Base-by-base conservation (phyloP, 2,329 filamentous ascomycete species). In the Furcasterigmium furcatum region DNA sequence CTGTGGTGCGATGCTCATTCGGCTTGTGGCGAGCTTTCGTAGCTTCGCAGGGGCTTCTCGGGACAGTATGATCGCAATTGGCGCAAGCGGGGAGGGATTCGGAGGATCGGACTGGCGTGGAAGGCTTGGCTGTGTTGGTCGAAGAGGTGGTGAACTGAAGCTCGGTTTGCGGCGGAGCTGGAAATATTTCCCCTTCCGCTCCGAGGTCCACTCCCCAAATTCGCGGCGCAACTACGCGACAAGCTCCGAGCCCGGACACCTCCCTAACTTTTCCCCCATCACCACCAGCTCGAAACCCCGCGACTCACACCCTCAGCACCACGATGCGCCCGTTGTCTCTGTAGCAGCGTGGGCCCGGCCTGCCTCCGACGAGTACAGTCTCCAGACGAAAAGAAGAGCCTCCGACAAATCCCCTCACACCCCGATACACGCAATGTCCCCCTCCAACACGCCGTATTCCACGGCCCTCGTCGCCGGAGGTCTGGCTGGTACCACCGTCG, bases 401-500 rank as follows among this genome's bases (percentile, higher is more conserved):
- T 16, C 5, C 30, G 30, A 34, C 30, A 34, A 8, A 14, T 34
- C 30, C 34, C 3, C 34, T 16, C 9, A 14, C 45, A 4, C 14
- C n/a, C 8, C 12, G 16, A 38, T 41, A 25, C 51, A n/a, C n/a
- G n/a, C n/a, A n/a, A n/a, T 52, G 47, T 44, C 49, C 41, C 44
- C 52, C 40, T 41, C 55, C 20, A 41, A 29, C 38, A 48, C 51
- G 56, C 46, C 46, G 44, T 84, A 82, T 72, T 74, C 75, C 44
- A 75, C 78, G 21, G 79, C 82, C 59, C 80, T 85, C 58, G 65
- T 85, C 76, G 90, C 94, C 56, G 94, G 94, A 66, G 94, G 85
- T 61, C 74, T 96, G 55, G 94, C 94, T 55, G 94, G 94, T 62
- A 94, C 94, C 40, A 95, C 91, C 13, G 94, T 97, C 67, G 94